Base-by-base conservation (phyloP, 2,329 filamentous ascomycete genomes). In the Aspergillus sp. region DNA sequence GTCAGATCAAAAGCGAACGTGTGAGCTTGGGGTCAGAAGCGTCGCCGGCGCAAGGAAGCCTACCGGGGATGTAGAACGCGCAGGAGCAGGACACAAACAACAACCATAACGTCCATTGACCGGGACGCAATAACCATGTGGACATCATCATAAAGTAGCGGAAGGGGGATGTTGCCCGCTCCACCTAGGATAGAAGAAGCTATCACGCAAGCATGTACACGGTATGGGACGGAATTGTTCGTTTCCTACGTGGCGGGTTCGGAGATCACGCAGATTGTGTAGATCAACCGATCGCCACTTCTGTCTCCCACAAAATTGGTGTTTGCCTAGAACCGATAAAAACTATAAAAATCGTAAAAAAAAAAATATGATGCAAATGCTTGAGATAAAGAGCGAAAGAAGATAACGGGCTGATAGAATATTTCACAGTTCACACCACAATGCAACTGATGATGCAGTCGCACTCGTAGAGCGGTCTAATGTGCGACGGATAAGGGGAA, bases 21-120 rank as follows among this genome's bases (percentile, higher is more conserved):
- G 19, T 19, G 19, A 19, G 19, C 19, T 19, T 19, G 19, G 19
- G 19, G 19, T 19, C 19, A 19, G 19, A 19, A 19, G 19, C 19
- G 19, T 11, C 13, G 31, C 7, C 26, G 38, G 12, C 9, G 10
- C 37, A 7, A 12, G 37, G 38, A 46, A 35, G 48, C 73, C 57
- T 77, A 91, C 88, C 88, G 57, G 89, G 89, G 56, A 95, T 86
- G 65, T 94, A 95, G 66, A 94, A 94, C 32, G 85, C 86, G 42
- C 82, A 72, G 12, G 72, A 70, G 45, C 73, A 71, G 29, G 75
- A 75, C 44, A 78, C 52, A 41, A 79, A 66, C 42, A 78, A 50
- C 31, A 82, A 61, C 60, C 71, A 76, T 55, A 61, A 37, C 10
- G 47, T 44, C 61, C 58, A 64, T 39, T 40, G 47, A 37, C 33